These are phyloP conservation scores for Dactylellina cionopaga DNA, from an alignment of 2,329 filamentous ascomycete genomes.

Conservation along the genomic window DNA sequence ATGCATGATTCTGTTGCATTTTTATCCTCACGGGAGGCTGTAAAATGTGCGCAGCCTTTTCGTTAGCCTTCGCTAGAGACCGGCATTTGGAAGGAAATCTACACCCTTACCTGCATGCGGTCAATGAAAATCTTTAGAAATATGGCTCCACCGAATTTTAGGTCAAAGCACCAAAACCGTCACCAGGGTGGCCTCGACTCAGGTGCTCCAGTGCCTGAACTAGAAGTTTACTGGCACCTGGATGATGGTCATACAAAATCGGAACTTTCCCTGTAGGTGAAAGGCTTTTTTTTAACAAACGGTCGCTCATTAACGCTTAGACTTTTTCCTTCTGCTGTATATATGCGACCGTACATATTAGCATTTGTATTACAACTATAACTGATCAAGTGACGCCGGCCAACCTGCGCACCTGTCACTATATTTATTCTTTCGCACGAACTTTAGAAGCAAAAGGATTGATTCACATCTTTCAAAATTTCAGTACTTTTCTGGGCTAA, in stretches of 20 bases:
- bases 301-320: no score
- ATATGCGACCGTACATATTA: no score
- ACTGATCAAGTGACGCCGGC: no score
- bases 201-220: not conserved
- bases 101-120: slow-evolving; percentile 24
- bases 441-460: no score
- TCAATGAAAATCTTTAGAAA: slow-evolving; percentile 5
- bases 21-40: not conserved
- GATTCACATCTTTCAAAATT: not conserved
- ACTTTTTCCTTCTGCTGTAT: no score
- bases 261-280: no score
- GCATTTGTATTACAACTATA: no score
- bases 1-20: no score
- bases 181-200: not conserved
- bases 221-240: not conserved
- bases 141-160: slow-evolving; percentile 14
- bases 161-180: slow-evolving; percentile 16
- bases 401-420: no score
- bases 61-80: not conserved
- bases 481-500: not conserved
- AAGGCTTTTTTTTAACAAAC: no score
- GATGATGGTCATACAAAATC: no score
- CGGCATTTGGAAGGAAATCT: not conserved
- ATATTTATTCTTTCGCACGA: no score
- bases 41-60: not conserved